Base-by-base conservation (phyloP, 345 rosid genomes). In the Moricandia moricandioides region DNA sequence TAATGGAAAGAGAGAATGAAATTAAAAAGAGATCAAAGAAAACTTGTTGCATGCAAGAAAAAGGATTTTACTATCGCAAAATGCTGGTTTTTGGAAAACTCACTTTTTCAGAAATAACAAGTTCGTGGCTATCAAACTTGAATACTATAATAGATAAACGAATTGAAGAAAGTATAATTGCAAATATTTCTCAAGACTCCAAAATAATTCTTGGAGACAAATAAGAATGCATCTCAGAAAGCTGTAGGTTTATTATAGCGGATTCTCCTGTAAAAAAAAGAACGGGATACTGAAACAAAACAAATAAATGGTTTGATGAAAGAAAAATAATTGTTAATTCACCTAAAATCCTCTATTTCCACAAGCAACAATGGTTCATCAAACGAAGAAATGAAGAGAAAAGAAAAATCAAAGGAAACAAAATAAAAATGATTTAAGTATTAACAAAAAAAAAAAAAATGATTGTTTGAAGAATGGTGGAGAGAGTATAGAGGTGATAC, bases 401-500 rank as follows among this genome's bases (percentile, higher is more conserved):
- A 27, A 45, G 16, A 18, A 68, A 35, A 31, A 51, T 76, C 31
- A 79, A 39, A 72, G 80, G 70, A 83, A 82, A 82, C 81, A 71
- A 31, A 49, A 63, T 8, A 65, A 78, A n/a, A n/a, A n/a, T n/a
- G n/a, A n/a, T n/a, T n/a, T n/a, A n/a, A n/a, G n/a, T n/a, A n/a
- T n/a, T n/a, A n/a, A n/a, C n/a, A n/a, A n/a, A n/a, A n/a, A n/a
- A n/a, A n/a, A n/a, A n/a, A n/a, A n/a, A n/a, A 33, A 75, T 61
- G 68, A 78, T 84, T 64, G 71, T 77, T 66, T 69, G 70, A 77
- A 75, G 67, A 64, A 37, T 65, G 76, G 75, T 40, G 40, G 69
- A 62, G 71, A 69, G 79, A 69, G 59, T 58, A 69, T 59, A 17
- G 67, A 65, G 72, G 81, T 65, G 47, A 67, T 40, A n/a, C 65